Percentiles rank a stretch among this genome's conserved stretches.
These are phyloP conservation scores for Cercis canadensis DNA, from an alignment of 306 rosid genomes.

Conservation along the genomic window DNA sequence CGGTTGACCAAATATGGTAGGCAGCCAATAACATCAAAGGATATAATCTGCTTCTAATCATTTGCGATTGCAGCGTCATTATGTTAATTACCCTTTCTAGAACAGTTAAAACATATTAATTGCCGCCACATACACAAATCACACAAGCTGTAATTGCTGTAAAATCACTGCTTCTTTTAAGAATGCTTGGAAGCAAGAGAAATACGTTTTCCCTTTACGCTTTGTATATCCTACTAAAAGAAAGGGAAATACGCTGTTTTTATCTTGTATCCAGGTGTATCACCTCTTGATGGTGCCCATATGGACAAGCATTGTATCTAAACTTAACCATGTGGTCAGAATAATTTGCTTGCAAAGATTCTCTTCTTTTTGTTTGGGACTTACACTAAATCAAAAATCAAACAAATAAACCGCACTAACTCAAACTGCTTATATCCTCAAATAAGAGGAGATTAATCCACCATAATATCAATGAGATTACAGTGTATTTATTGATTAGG, in stretches of 20 bases:
- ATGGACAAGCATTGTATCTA: neutral
- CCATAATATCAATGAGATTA: too few relatives aligned
- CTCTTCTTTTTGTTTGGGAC: too few relatives aligned
- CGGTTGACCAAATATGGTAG: conserved; percentile 17
- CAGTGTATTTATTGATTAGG: too few relatives aligned
- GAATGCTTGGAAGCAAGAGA: conserved; percentile 47
- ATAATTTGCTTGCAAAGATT: too few relatives aligned
- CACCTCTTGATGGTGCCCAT: neutral
- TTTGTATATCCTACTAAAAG: conserved; percentile 28
- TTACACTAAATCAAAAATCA: too few relatives aligned
- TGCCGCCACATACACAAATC: conserved; percentile 9
- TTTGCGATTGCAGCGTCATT: neutral
- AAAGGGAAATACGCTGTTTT: neutral
- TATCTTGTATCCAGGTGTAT: neutral
- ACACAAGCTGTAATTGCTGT: conserved; percentile 42
- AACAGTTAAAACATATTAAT: conserved; percentile 31
- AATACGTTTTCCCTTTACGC: conserved; percentile 41
- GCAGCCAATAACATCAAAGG: conserved; percentile 14
- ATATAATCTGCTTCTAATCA: neutral
- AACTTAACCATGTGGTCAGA: neutral
- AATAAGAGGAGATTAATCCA: too few relatives aligned
- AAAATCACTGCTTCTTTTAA: conserved; percentile 39
- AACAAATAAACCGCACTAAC: too few relatives aligned
- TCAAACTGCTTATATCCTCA: too few relatives aligned
- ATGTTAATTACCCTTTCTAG: conserved; percentile 10